Evolutionary conservation across 2,329 filamentous ascomycete species (phyloP), one percentile per base, ranked within the genome.

Genomic region (Trichophyton verrucosum): DNA sequence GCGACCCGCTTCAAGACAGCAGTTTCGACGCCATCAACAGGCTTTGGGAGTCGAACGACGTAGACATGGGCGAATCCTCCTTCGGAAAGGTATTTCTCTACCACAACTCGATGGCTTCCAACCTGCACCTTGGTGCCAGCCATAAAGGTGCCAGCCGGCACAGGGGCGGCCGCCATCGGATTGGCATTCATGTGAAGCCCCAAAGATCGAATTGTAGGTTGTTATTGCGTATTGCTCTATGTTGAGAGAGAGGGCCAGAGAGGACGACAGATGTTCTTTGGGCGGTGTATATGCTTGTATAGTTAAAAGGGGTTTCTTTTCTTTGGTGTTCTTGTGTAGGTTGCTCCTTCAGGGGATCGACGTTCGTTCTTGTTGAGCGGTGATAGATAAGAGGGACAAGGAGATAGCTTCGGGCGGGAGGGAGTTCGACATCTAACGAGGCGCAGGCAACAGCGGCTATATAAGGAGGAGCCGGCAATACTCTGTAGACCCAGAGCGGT

Each of bases 11-110:
- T 96, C 70, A 96, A 79, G 57, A 96, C 91, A 11, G 89, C 91
- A 68, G 85, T 80, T 68, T 95, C 88, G 65, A 87, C 86, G 64
- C 88, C 88, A 72, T 89, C 84, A 70, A 91, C 79, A 61, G 89
- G 81, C 66, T 86, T 82, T 38, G 90, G 85, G 63, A 97, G 79
- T 73, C 88, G 90, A 72, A 97, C 94, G 57, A 97, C 86, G 76
- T 99, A 99, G 70, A 99, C 94, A 75, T 99, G 94, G 68, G 94
- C 94, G 71, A 99, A 99, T 46, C 94, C 94, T 67, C 94, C 94
- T 77, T 99, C 94, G 64, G 94, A 97, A 57, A 99, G 86, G 76
- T 99, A 99, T 74, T 92, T 94, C 72, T 96, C 91, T 67, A 99
- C 95, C 58, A 95, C 83, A 63, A 97, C 91, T 65, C 91, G 86